Base-by-base conservation (phyloP, 2,329 filamentous ascomycete genomes). In the Botrytis paeoniae region DNA sequence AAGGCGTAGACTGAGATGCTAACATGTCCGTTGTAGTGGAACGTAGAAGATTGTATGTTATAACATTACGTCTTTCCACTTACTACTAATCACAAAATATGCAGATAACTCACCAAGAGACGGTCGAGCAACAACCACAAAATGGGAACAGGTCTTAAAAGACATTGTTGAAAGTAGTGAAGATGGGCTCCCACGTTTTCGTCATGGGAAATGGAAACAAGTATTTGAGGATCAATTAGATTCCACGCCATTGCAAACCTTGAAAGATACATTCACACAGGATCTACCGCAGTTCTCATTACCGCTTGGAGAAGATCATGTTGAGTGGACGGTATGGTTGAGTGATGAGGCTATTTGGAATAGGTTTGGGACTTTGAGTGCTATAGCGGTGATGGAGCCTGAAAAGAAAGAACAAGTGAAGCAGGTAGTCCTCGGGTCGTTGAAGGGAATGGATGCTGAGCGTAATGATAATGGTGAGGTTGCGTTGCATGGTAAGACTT, bases 31-130 rank as follows among this genome's bases (percentile, higher is more conserved):
- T 25, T 59, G 51, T 61, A 72, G 70, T 94, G 92, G 92, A 93
- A 93, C 77, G 84, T 91, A 74, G 91, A 93, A 80, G 89, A 92
- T 76, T 93, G 90, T 91, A 82, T 78, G 86, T 82, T 18, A 16
- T 18, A 41, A 32, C 29, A 62, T 37, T 37, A 18, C 70, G 20
- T 75, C 75, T 75, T 41, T 43, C n/a, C 16, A 16, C 22, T n/a
- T 20, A 41, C 25, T 60, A 65, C 72, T 73, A 45, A 76, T 75
- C 74, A 59, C 72, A 39, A 41, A 32, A 41, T 29, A 32, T 69
- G 43, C 75, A 91, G 89, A 93, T 80, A 93, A 93, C 80, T 87
- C 89, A 65, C 89, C 90, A 0, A 79, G 81, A 70, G 80, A 72
- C 48, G 70, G 80, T 4, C 91, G 89, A 87, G 80, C 83, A 8